Conservation (phyloP, 148 eudicot species). For the Nepenthes gracilis region DNA sequence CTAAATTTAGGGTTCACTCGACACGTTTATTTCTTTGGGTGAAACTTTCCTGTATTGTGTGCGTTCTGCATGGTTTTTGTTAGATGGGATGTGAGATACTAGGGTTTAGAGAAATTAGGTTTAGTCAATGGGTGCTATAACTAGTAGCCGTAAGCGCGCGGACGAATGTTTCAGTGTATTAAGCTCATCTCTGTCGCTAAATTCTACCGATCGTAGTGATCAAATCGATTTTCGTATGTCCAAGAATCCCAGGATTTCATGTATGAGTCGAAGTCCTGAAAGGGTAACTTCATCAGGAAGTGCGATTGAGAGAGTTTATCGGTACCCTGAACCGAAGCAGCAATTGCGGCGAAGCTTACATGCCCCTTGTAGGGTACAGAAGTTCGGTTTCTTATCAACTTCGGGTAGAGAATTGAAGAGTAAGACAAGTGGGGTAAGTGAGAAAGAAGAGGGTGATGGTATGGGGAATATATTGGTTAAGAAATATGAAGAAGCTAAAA, state of each 20-base stretch:
- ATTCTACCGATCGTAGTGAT: conserved; percentile 15
- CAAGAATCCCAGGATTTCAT: conserved; percentile 38
- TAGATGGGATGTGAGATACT: conserved; percentile 15
- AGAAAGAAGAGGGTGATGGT: conserved; percentile 2
- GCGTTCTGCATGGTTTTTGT: not conserved
- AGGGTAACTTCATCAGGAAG: conserved; percentile 12
- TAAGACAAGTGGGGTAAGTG: conserved; percentile 5
- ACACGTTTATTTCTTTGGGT: too few species aligned
- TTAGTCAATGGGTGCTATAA: conserved; percentile 47
- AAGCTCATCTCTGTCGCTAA: not conserved
- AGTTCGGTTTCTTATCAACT: conserved; percentile 11
- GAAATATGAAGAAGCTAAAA: conserved; percentile 6
- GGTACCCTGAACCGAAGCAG: conserved; percentile 36
- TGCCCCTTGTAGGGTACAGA: conserved; percentile 40
- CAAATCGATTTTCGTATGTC: conserved; percentile 24
- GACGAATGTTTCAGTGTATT: conserved; percentile 23
- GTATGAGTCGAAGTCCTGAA: not conserved
- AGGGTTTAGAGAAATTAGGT: not conserved
- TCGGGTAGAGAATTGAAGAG: conserved; percentile 3
- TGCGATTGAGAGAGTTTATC: conserved; percentile 18
- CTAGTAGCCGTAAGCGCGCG: conserved; percentile 41
- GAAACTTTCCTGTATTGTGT: too few species aligned
- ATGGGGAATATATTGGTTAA: conserved; percentile 25
- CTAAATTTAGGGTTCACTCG: too few species aligned
- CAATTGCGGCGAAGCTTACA: conserved; percentile 43